These are phyloP conservation scores for Mucor saturninus DNA, from an alignment of 371 early-diverging fungal genomes.

Conservation along the genomic window DNA sequence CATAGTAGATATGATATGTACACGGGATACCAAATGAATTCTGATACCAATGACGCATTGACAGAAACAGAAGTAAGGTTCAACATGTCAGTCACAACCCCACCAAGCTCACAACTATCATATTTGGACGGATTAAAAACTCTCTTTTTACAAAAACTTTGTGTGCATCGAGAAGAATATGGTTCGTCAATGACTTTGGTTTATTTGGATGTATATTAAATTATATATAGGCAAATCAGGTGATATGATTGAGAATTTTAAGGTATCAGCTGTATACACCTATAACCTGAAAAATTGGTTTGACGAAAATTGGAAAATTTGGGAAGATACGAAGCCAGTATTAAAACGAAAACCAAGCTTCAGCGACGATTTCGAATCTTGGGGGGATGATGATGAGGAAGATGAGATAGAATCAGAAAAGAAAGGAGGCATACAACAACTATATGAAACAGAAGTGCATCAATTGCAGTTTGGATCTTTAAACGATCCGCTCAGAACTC, in stretches of 20 bases:
- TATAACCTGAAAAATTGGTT: conserved; percentile 62
- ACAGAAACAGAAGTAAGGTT: conserved; percentile 59
- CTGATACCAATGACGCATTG: conserved; percentile 15
- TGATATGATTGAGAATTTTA: conserved; percentile 1
- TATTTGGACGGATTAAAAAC: conserved; percentile 63
- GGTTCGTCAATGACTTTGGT: conserved; percentile 26
- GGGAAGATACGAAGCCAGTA: conserved; percentile 27
- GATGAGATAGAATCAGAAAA: not conserved
- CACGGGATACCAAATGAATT: conserved; percentile 59
- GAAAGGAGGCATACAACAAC: not conserved
- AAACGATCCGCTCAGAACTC: conserved; percentile 71
- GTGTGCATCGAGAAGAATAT: conserved; percentile 38
- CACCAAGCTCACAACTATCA: conserved; percentile 61
- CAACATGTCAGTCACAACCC: conserved; percentile 63
- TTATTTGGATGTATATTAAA: not conserved
- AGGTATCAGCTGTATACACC: conserved; percentile 54
- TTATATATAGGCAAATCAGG: conserved; percentile 6
- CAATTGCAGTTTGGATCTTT: conserved; percentile 69
- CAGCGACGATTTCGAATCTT: conserved; percentile 37
- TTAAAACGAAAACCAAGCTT: conserved; percentile 16
- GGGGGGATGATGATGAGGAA: conserved; percentile 18
- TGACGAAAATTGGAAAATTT: conserved; percentile 63
- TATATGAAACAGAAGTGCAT: conserved; percentile 4
- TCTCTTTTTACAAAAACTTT: conserved; percentile 58
- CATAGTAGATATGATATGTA: conserved; percentile 68